Evolutionary conservation across 176 grass and related monocot species (phyloP), one percentile per base, ranked within the genome.

Genomic region (Ampelocalamus luodianensis): DNA sequence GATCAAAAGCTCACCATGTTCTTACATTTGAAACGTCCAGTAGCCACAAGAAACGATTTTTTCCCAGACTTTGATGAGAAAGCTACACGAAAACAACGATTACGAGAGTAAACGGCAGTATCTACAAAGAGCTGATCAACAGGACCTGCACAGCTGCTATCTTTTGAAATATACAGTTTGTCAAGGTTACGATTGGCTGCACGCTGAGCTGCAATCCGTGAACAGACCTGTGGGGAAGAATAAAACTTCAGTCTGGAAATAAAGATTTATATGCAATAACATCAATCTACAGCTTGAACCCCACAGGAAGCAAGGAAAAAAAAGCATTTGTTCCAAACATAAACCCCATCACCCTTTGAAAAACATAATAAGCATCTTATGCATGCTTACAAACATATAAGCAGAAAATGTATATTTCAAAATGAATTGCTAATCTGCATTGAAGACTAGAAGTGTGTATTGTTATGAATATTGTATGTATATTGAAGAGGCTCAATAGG

Each of bases 11-110:
- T 79, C 65, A 98, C 96, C 93, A 98, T 93, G 72, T 95, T 90
- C 72, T 88, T 93, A 81, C 78, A 88, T 92, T 90, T 95, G 89
- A 95, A 98, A 87, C 96, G 93, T 42, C 59, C 74, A 72, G 89
- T 92, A 15, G 96, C 87, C 80, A 92, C 53, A 74, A 98, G 96
- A 89, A 95, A 93, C 65, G 91, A 88, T 59, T 76, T 98, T 80
- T 98, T 98, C 64, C 93, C 93, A 81, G 91, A 85, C 78, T 98
- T 98, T 11, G 96, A 98, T 78, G 96, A 98, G 59, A 93, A 98
- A 67, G 83, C 82, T 82, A 98, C 88, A 72, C 91, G 91, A 83
- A 98, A 98, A 79, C 96, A 98, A 53, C 93, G 91, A 88, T 98
- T 98, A 73, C 91, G 93, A 85, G 96, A 83, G 84, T 98, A 98